Evolutionary conservation across 108 stramenopile genomes (phyloP), one percentile per base, ranked within the genome.

Genomic region (Stephanodiscus triporus): DNA sequence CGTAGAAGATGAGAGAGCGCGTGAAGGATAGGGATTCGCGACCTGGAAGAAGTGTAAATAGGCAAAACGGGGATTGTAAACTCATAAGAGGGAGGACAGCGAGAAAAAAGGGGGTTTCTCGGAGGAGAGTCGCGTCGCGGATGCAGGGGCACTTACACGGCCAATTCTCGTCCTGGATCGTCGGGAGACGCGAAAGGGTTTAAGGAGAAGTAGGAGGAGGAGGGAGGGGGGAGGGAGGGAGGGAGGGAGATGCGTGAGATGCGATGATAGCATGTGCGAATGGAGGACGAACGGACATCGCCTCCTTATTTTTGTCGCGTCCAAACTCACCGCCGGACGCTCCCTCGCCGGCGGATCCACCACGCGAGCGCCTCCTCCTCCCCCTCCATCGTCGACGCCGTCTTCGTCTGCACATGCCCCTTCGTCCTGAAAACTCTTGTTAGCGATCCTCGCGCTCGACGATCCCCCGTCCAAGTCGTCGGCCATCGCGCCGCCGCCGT

Each of bases 1-100:
- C 95, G 66, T 96, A 96, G 68, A 96, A 96, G 24, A 94, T 80
- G 10, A 96, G 82, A 34, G 92, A 89, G 19, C 93, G 87, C 1
- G 95, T 93, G 68, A 96, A 96, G 29, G 91, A 93, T 17, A 96
- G 77, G n/a, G 76, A 84, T 60, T 95, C 91, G 19, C 83, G 79
- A 34, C 82, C 37, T 43, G 1, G 22, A n/a, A n/a, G n/a, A n/a
- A n/a, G n/a, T n/a, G n/a, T n/a, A n/a, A n/a, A n/a, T n/a, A n/a
- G n/a, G n/a, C n/a, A n/a, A n/a, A n/a, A n/a, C n/a, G n/a, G n/a
- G n/a, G n/a, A n/a, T n/a, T n/a, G n/a, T n/a, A n/a, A n/a, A n/a
- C n/a, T n/a, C n/a, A n/a, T n/a, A n/a, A n/a, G n/a, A n/a, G n/a
- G n/a, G n/a, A n/a, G n/a, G n/a, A n/a, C n/a, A n/a, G n/a, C 9